Evolutionary conservation across 75 land plant genomes (phyloP), one percentile per base, ranked within the genome.

Genomic region (Cupressus sempervirens): DNA sequence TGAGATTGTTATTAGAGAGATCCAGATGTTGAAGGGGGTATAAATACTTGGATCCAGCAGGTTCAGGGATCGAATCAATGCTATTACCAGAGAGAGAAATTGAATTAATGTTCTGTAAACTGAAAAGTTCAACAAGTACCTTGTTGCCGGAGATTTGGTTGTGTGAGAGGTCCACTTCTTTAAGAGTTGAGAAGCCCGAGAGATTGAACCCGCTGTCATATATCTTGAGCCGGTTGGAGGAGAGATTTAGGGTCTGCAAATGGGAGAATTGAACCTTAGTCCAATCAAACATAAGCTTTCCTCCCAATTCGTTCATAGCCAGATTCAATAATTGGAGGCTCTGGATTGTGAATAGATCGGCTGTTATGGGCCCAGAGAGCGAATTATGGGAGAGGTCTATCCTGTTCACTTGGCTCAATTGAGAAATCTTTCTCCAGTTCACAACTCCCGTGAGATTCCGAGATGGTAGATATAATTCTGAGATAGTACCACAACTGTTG

Each of bases 1-100:
- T 87, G n/a, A 93, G 84, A 30, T 87, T 90, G 77, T 86, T 88
- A 54, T 86, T 43, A n/a, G 92, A 90, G 30, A 91, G 68, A 41
- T 93, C 91, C 7, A 93, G 87, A 34, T 81, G 76, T 50, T 52
- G 18, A 32, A 88, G 53, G 2, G 67, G 68, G 11, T 81, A 82
- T 29, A 89, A 81, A 20, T 79, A 83, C 34, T 79, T 30, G 48
- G 87, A 82, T 32, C 87, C 89, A 58, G 45, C 45, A 2, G n/a
- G 67, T 32, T 32, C 1, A 0, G 92, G 92, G 34, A 89, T 36
- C 38, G 40, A 26, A 20, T 81, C 56, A 2, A 93, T 23, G 30
- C 72, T 76, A 85, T 91, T 93, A 18, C 83, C 35, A 18, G 83
- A 36, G 7, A 54, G 36, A 32, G 36, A 82, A 29, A 82, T 48